Conservation (phyloP, 129 eudicot genomes). For the Centrapalus pauciflorus region DNA sequence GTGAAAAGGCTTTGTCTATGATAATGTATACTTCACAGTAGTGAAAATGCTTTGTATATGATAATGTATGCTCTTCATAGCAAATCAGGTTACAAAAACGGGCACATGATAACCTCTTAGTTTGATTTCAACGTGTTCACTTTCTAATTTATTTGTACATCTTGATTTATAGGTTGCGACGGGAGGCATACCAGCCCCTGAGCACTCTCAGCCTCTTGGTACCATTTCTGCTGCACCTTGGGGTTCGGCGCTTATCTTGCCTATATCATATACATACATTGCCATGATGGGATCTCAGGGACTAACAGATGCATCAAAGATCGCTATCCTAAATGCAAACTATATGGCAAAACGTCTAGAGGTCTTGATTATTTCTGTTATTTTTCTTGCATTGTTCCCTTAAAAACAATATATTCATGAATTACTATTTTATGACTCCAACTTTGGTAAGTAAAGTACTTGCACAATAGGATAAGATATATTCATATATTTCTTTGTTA, state of each 20-base stretch:
- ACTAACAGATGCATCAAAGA: conserved; percentile 92
- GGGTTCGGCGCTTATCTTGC: conserved; percentile 99
- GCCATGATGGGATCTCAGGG: conserved; percentile 99
- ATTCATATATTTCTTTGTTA: background rate
- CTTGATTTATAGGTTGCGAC: conserved; percentile 56
- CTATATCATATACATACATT: conserved; percentile 97
- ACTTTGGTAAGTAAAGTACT: too few species aligned
- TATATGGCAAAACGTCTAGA: conserved; percentile 99
- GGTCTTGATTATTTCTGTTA: conserved; percentile 51
- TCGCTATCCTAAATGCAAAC: conserved; percentile 91
- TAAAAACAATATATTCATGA: background rate
- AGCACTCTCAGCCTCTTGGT: conserved; percentile 74
- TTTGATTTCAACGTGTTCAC: background rate
- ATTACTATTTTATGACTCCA: background rate
- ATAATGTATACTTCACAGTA: too few species aligned
- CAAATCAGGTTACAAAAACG: too few species aligned
- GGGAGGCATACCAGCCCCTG: conserved; percentile 92
- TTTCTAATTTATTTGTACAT: background rate
- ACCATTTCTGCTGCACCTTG: conserved; percentile 97
- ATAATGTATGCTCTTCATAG: too few species aligned
- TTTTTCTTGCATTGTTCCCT: conserved; percentile 12
- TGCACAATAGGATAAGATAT: too few species aligned
- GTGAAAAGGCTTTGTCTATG: too few species aligned
- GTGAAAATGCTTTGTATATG: background rate
- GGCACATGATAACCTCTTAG: background rate